These are phyloP conservation scores for Fusarium continuum DNA, from an alignment of 2,329 filamentous ascomycete genomes.

Conservation along the genomic window DNA sequence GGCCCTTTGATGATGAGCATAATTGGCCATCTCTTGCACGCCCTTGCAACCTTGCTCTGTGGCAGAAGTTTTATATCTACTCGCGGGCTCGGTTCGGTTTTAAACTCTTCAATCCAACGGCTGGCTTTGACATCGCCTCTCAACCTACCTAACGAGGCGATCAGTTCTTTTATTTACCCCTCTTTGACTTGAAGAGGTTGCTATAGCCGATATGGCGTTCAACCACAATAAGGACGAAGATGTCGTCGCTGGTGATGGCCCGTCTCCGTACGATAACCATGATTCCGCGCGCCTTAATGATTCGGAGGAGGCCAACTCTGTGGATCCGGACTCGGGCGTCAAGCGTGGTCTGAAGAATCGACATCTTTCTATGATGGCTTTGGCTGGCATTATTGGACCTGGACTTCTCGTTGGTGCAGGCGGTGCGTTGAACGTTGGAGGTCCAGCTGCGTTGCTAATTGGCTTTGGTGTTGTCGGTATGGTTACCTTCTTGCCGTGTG, in stretches of 20 bases:
- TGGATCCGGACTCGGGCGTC: constrained; percentile 71
- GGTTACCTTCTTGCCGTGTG: not conserved
- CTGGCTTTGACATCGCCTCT: not conserved
- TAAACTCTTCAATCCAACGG: not conserved
- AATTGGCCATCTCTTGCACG: constrained; percentile 23
- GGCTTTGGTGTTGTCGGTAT: constrained; percentile 74
- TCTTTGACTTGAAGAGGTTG: constrained; percentile 7
- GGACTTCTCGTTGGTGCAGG: constrained; percentile 78
- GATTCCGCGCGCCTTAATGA: constrained; percentile 28
- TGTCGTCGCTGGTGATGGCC: constrained; percentile 30
- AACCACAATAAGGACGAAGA: constrained; percentile 34
- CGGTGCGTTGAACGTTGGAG: constrained; percentile 72
- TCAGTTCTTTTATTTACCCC: not conserved
- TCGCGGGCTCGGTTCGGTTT: not conserved
- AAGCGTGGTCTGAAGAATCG: constrained; percentile 75
- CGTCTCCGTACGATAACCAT: constrained; percentile 31
- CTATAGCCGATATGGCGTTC: constrained; percentile 23
- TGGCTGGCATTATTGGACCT: constrained; percentile 72
- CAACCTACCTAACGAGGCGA: not conserved
- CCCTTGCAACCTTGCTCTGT: not conserved
- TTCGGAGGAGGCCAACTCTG: constrained; percentile 50
- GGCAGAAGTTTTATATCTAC: constrained; percentile 16
- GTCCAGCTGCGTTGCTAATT: constrained; percentile 76
- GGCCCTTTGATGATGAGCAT: constrained; percentile 42
- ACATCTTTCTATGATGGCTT: constrained; percentile 72